phyloP scores from a whole-genome alignment of 1,284 basidiomycete genomes.

The Ustilago vetiveriae region DNA sequence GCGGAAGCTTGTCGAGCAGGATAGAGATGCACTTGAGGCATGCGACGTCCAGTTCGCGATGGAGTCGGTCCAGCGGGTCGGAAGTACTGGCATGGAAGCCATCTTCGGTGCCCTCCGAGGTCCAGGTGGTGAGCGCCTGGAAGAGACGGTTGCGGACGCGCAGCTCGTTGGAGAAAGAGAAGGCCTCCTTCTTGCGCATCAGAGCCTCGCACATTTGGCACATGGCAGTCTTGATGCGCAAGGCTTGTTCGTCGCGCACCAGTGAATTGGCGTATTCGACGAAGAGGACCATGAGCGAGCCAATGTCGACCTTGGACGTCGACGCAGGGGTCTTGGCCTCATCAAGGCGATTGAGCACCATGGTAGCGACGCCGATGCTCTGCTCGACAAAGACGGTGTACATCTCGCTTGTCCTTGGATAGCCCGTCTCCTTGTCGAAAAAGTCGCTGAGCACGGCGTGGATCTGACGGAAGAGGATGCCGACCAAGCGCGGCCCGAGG shows the following conservation, averaged over 20 bases:
- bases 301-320: constrained; percentile 57
- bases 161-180: constrained; percentile 59
- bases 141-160: constrained; percentile 62
- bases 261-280: constrained; percentile 63
- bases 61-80: constrained; percentile 54
- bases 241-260: constrained; percentile 55
- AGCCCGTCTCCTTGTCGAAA: constrained; percentile 60
- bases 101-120: constrained; percentile 56
- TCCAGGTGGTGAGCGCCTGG: constrained; percentile 62
- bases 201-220: constrained; percentile 61
- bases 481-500: constrained; percentile 49
- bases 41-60: constrained; percentile 59
- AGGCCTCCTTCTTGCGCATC: constrained; percentile 57
- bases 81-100: constrained; percentile 8
- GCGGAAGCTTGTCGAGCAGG: constrained; percentile 57
- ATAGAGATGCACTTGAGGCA: constrained; percentile 62
- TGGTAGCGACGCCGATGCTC: constrained; percentile 57
- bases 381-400: constrained; percentile 64
- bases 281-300: constrained; percentile 61
- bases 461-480: constrained; percentile 60
- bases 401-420: constrained; percentile 56
- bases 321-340: constrained; percentile 24
- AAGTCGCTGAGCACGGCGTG: constrained; percentile 63
- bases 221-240: constrained; percentile 61
- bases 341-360: constrained; percentile 53